Percentiles rank a stretch among this genome's conserved stretches.
phyloP scores from a whole-genome alignment of 2,329 filamentous ascomycete species.

The Colletotrichum spaethianum region DNA sequence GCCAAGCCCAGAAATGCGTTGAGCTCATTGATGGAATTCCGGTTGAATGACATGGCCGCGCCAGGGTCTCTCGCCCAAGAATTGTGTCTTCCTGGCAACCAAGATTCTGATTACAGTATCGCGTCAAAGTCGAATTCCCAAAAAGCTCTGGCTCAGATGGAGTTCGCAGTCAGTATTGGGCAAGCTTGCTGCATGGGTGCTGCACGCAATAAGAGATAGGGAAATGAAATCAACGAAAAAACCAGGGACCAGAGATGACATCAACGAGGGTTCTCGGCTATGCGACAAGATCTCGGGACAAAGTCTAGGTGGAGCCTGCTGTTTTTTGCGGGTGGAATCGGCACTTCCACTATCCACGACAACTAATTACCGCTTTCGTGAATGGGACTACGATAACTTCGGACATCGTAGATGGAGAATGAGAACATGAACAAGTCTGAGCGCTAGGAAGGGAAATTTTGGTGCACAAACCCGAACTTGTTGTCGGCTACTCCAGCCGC shows the following conservation, averaged over 20 bases:
- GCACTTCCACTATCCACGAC: slow-evolving; percentile 21
- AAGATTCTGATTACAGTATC: neutral
- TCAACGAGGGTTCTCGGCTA: slow-evolving; percentile 42
- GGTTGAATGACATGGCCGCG: slow-evolving; percentile 22
- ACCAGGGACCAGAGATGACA: slow-evolving; percentile 31
- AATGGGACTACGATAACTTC: slow-evolving; percentile 13
- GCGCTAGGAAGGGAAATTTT: neutral
- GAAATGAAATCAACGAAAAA: slow-evolving; percentile 1
- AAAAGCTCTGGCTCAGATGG: neutral
- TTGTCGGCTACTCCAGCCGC: neutral
- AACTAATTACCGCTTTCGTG: slow-evolving; percentile 5
- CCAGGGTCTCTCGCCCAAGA: neutral
- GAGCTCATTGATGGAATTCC: slow-evolving; percentile 37
- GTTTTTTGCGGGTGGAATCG: slow-evolving; percentile 39
- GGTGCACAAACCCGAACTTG: slow-evolving; percentile 8
- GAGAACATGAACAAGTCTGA: neutral
- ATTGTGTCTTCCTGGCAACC: neutral
- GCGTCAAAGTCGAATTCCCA: neutral
- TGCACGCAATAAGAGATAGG: neutral
- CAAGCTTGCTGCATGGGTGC: slow-evolving; percentile 17
- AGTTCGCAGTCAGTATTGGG: neutral
- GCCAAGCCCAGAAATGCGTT: slow-evolving; percentile 23
- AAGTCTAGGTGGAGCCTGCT: slow-evolving; percentile 29
- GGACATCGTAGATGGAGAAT: neutral
- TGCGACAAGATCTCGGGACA: slow-evolving; percentile 34